A percentile compares a stretch with the other conserved stretches of the same genome.
These are phyloP conservation scores for Albophoma yamanashiensis DNA, from an alignment of 2,329 filamentous ascomycete species.

Conservation along the genomic window DNA sequence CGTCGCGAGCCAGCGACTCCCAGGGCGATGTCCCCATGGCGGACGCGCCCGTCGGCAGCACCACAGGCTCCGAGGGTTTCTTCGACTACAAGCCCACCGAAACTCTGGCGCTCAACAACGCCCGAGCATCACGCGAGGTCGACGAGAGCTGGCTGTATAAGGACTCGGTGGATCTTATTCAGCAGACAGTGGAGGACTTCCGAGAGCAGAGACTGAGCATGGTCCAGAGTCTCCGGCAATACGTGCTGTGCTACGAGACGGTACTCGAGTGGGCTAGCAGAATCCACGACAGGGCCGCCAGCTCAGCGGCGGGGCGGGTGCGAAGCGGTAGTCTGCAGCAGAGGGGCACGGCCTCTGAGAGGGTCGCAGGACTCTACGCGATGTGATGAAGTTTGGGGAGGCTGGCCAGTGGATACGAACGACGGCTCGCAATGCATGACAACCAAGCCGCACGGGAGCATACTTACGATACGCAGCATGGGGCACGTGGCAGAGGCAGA, in stretches of 20 bases:
- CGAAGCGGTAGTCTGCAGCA: constrained; percentile 22
- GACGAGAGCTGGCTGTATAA: constrained; percentile 58
- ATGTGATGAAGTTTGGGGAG: background rate
- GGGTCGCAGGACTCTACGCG: background rate
- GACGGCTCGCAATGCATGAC: background rate
- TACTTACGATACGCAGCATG: background rate
- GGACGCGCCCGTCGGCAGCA: constrained; percentile 11
- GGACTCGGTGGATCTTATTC: constrained; percentile 67
- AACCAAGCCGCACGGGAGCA: background rate
- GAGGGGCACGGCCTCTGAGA: constrained; percentile 2
- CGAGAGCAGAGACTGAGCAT: constrained; percentile 82
- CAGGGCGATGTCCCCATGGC: constrained; percentile 40
- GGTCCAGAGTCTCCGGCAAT: constrained; percentile 91
- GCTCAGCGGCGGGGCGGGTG: constrained; percentile 9
- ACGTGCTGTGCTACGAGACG: constrained; percentile 93
- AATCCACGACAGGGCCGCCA: constrained; percentile 25
- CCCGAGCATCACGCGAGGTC: constrained; percentile 6
- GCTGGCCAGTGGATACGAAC: background rate
- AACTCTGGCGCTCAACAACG: constrained; percentile 4
- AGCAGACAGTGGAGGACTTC: constrained; percentile 85
- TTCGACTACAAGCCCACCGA: constrained; percentile 7
- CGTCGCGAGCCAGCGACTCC: constrained; percentile 9
- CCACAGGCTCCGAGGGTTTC: constrained; percentile 9
- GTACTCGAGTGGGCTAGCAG: constrained; percentile 73
- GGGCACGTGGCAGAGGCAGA: background rate